phyloP scores from a whole-genome alignment of 768 basidiomycete genomes.

The Postia placenta region DNA sequence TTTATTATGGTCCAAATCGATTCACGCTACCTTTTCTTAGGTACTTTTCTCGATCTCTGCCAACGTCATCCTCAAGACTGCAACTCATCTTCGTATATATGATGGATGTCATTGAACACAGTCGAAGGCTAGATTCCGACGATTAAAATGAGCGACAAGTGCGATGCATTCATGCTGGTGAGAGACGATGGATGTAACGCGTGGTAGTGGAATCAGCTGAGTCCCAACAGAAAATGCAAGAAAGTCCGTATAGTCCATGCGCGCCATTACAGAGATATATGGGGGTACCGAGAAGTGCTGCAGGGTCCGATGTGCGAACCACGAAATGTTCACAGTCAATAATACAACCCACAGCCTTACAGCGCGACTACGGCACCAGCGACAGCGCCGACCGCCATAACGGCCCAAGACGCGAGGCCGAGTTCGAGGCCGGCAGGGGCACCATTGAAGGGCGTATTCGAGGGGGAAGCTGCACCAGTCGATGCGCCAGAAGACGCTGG shows the following conservation, averaged over 20 bases:
- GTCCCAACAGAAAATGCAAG: conserved; percentile 2
- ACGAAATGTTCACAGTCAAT: neutral
- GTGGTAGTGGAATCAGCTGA: neutral
- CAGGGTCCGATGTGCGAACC: neutral
- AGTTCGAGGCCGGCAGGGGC: conserved; percentile 20
- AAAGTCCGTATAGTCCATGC: conserved; percentile 5
- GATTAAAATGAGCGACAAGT: conserved; percentile 1
- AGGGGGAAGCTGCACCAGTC: conserved; percentile 7
- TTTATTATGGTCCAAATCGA: too few species aligned
- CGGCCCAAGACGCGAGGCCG: conserved; percentile 24
- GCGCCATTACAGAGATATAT: conserved; percentile 1
- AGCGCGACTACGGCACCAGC: conserved; percentile 43
- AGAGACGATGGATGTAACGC: neutral
- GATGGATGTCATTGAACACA: too few species aligned
- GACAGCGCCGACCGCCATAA: conserved; percentile 36
- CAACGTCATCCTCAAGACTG: too few species aligned
- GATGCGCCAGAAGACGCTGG: conserved; percentile 1
- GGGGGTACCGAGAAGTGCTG: neutral
- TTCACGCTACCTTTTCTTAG: too few species aligned
- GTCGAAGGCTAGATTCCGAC: too few species aligned
- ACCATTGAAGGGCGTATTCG: conserved; percentile 19
- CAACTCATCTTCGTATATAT: too few species aligned
- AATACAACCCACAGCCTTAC: conserved; percentile 20
- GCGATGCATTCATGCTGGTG: neutral
- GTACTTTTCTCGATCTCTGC: too few species aligned